Conservation (phyloP, 371 early-diverging fungal species). For the Apophysomyces sp. region DNA sequence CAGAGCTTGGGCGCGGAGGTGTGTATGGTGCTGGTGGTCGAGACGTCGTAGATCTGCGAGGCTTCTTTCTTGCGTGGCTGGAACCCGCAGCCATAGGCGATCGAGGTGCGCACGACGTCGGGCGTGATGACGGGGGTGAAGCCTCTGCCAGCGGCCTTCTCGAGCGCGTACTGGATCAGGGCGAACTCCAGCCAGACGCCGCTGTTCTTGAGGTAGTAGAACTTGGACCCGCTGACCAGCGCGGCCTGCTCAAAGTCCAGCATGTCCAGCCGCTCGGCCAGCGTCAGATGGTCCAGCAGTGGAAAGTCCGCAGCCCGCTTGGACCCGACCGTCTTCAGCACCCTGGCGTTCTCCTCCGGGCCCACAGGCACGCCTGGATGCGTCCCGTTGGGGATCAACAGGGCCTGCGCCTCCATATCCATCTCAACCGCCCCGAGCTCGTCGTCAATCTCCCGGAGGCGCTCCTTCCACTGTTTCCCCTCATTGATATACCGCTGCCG, state of each 20-base stretch:
- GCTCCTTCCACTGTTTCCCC: slow-evolving; percentile 49
- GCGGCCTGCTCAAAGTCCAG: slow-evolving; percentile 88
- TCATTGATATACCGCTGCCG: slow-evolving; percentile 36
- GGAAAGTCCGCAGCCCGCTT: slow-evolving; percentile 10
- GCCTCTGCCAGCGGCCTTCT: slow-evolving; percentile 70
- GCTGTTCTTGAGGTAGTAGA: slow-evolving; percentile 83
- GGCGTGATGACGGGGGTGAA: slow-evolving; percentile 82
- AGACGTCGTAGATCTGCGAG: slow-evolving; percentile 84
- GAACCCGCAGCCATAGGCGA: slow-evolving; percentile 91
- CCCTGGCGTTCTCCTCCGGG: slow-evolving; percentile 56
- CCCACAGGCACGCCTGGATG: slow-evolving; percentile 70
- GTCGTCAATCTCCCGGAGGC: slow-evolving; percentile 39
- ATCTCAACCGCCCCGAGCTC: slow-evolving; percentile 38
- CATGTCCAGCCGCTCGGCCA: slow-evolving; percentile 64
- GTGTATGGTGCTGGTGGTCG: slow-evolving; percentile 42
- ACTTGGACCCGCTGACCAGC: slow-evolving; percentile 80
- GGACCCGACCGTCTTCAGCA: slow-evolving; percentile 48
- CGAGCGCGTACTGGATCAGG: slow-evolving; percentile 82
- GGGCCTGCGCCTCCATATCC: slow-evolving; percentile 52
- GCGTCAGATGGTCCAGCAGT: slow-evolving; percentile 67
- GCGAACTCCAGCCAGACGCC: slow-evolving; percentile 89
- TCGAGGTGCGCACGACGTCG: slow-evolving; percentile 79
- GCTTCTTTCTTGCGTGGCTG: slow-evolving; percentile 73
- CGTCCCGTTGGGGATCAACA: slow-evolving; percentile 73
- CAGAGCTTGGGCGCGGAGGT: slow-evolving; percentile 53